Evolutionary conservation across 805 yeast species (phyloP).

Genomic region (Barnettozyma sp.): DNA sequence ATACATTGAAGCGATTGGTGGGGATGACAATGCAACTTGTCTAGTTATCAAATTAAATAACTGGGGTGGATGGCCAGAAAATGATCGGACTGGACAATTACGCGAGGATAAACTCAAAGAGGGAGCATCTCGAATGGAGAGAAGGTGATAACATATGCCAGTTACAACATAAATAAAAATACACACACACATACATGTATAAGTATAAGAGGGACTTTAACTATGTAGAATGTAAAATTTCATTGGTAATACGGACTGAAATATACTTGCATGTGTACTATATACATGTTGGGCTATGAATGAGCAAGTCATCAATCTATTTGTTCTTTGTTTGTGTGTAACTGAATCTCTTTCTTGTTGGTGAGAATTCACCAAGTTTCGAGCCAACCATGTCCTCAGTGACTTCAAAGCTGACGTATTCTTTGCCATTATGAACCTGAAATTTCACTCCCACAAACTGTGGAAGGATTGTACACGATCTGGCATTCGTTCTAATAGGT

Average conservation of each 20-base stretch:
- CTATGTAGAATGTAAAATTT: too few relatives aligned
- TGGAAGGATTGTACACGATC: constrained; percentile 91
- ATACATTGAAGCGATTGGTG: constrained; percentile 80
- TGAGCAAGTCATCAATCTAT: too few relatives aligned
- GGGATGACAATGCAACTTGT: constrained; percentile 96
- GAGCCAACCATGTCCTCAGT: constrained; percentile 96
- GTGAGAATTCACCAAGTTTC: constrained; percentile 92
- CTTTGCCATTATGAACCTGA: constrained; percentile 94
- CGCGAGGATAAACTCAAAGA: constrained; percentile 65
- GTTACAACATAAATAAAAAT: neutral
- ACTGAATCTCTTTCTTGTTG: constrained; percentile 82
- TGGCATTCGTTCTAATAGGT: constrained; percentile 93
- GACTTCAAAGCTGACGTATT: constrained; percentile 80
- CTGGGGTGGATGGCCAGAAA: constrained; percentile 90
- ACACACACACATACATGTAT: constrained; percentile 1
- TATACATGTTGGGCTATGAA: too few relatives aligned
- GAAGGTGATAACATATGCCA: constrained; percentile 7
- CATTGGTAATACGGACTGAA: too few relatives aligned
- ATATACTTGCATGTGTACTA: too few relatives aligned
- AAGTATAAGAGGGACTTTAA: constrained; percentile 3
- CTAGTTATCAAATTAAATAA: constrained; percentile 71
- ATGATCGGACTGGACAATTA: constrained; percentile 75
- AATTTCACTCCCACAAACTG: constrained; percentile 92
- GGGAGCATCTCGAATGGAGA: constrained; percentile 25
- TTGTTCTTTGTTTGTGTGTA: constrained; percentile 72